Percentiles rank a stretch among this genome's conserved stretches.
These are phyloP conservation scores for Fusarium drepaniforme DNA, from an alignment of 2,329 filamentous ascomycete species.

Conservation along the genomic window DNA sequence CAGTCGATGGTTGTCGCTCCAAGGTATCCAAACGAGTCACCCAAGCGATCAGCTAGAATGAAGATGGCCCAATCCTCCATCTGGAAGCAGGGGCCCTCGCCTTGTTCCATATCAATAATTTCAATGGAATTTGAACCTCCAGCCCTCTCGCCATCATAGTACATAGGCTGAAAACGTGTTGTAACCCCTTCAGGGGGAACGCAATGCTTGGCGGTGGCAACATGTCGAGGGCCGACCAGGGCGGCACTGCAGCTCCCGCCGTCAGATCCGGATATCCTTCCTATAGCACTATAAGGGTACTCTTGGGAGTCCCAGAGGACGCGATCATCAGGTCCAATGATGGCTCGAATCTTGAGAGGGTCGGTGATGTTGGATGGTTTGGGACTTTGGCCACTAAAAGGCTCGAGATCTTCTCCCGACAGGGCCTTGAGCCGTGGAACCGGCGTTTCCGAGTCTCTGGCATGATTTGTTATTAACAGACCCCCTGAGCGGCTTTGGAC, in stretches of 20 bases:
- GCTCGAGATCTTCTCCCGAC: background rate
- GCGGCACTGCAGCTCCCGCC: conserved; percentile 2
- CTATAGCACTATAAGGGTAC: conserved; percentile 18
- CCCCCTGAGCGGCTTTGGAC: too few species aligned
- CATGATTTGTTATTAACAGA: background rate
- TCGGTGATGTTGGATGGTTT: background rate
- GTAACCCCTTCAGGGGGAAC: background rate
- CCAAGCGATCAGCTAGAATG: conserved; percentile 14
- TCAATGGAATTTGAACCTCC: background rate
- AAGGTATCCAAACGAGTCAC: conserved; percentile 8
- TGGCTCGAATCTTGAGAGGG: background rate
- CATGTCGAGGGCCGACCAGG: conserved; percentile 20
- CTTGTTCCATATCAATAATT: background rate
- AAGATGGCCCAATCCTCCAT: conserved; percentile 21
- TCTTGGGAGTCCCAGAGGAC: background rate
- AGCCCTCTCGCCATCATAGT: background rate
- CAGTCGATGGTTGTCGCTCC: conserved; percentile 1
- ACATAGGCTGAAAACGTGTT: background rate
- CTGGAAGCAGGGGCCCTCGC: background rate
- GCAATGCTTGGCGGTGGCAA: conserved; percentile 17
- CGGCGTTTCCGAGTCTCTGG: background rate
- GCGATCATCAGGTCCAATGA: conserved; percentile 8
- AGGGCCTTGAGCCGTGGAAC: background rate
- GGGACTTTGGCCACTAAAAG: background rate
- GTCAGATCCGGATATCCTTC: background rate